Evolutionary conservation across 306 rosid species (phyloP), one percentile per base, ranked within the genome.

Genomic region (cucumber (Cucumis sativus)): DNA sequence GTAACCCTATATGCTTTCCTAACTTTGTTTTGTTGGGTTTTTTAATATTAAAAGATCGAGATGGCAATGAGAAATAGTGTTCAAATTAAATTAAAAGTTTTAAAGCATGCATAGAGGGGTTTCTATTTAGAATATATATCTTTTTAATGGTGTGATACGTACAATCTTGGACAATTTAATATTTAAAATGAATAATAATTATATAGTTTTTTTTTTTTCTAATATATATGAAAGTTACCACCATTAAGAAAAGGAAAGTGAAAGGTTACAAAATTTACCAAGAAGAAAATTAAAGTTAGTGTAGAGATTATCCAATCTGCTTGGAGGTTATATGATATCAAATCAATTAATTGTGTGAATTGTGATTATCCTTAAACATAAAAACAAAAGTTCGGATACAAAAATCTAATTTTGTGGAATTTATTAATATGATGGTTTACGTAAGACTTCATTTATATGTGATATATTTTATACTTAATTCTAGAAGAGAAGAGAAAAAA

Each of bases 401-500:
- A 58, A n/a, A 58, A 58, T 58, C 30, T 9, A 58, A 58, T 20
- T 58, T 58, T 1, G 30, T 58, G 30, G 63, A 58, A 58, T 20
- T 58, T 58, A 4, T 20, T 57, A 20, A 20, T 21, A 21, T 58
- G 63, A 58, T 58, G 23, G 30, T 20, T 58, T 20, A 58, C 63
- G 63, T 58, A 58, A n/a, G 63, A 58, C 15, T 21, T 58, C 63
- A 58, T 20, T 58, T 58, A 58, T 2, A 58, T 58, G 30, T 21
- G 30, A 21, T 3, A 58, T 58, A 58, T 10, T 58, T 58, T 10
- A 20, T 58, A 58, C 63, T n/a, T 6, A 58, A 21, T 9, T 8
- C 14, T 9, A 2, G 9, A 0, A 1, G 6, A 2, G 9, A 0
- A 1, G 6, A 17, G 4, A 23, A 10, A 1, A 23, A 5, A 23